Percentiles rank a stretch among this genome's conserved stretches.
phyloP scores from a whole-genome alignment of 2,329 filamentous ascomycete species.

The Paecilomyces formosus region DNA sequence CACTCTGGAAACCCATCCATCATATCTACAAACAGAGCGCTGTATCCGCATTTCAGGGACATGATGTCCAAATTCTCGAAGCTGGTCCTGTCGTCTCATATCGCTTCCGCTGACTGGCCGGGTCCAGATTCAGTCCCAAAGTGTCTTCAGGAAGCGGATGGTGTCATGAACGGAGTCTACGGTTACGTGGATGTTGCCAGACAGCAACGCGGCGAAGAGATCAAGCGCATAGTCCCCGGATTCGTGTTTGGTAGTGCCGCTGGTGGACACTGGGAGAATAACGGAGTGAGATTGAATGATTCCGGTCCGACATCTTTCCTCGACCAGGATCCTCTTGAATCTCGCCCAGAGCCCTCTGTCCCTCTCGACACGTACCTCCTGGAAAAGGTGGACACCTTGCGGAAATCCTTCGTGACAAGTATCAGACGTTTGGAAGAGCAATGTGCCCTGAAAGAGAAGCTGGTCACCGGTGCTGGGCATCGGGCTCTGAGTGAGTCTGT shows the following conservation, averaged over 20 bases:
- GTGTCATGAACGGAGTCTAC: constrained; percentile 86
- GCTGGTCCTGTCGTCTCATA: constrained; percentile 93
- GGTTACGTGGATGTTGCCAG: constrained; percentile 94
- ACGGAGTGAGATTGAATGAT: constrained; percentile 56
- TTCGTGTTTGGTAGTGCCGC: constrained; percentile 80
- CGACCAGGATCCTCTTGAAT: constrained; percentile 78
- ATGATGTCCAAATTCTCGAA: constrained; percentile 99
- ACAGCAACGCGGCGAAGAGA: constrained; percentile 86
- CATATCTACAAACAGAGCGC: constrained; percentile 92
- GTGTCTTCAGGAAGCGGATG: constrained; percentile 94
- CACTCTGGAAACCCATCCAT: constrained; percentile 99
- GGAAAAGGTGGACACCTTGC: constrained; percentile 77
- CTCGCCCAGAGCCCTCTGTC: constrained; percentile 61
- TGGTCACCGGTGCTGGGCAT: constrained; percentile 71
- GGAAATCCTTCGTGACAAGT: constrained; percentile 74
- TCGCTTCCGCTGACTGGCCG: constrained; percentile 92
- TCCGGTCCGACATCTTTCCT: constrained; percentile 63
- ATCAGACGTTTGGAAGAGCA: constrained; percentile 84
- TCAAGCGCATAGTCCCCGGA: constrained; percentile 84
- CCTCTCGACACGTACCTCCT: constrained; percentile 69
- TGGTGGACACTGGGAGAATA: constrained; percentile 80
- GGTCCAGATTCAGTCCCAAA: constrained; percentile 91
- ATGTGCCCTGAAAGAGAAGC: constrained; percentile 68
- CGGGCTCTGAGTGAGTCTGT: constrained; percentile 74
- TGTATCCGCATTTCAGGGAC: constrained; percentile 95